Percentiles rank a stretch among this genome's conserved stretches.
Conservation (phyloP, 176 grass and related monocot species). For the Phoenix roebelenii region DNA sequence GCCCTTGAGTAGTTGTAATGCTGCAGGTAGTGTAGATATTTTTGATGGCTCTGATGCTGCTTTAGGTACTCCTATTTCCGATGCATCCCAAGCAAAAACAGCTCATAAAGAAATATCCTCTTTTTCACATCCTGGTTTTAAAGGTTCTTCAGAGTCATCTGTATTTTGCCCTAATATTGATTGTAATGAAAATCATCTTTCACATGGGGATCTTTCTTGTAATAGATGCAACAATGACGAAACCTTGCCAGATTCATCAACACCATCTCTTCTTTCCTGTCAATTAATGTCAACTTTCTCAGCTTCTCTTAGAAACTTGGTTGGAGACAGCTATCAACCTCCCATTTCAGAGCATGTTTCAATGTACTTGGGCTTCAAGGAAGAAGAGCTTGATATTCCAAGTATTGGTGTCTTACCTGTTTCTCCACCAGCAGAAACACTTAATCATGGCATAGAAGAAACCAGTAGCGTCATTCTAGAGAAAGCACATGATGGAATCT, state of each 20-base stretch:
- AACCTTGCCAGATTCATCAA: not conserved
- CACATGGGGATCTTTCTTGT: not conserved
- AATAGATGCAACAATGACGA: not conserved
- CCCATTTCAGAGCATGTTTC: not conserved
- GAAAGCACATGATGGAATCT: conserved; percentile 1
- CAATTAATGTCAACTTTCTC: conserved; percentile 1
- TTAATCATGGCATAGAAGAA: not conserved
- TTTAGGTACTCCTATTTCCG: conserved; percentile 1
- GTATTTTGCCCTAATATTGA: too few relatives aligned
- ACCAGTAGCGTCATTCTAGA: not conserved
- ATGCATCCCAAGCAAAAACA: not conserved
- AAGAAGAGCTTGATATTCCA: not conserved
- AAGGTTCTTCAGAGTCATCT: too few relatives aligned
- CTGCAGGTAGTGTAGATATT: not conserved
- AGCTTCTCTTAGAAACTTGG: not conserved
- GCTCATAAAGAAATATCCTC: too few relatives aligned
- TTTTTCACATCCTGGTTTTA: too few relatives aligned
- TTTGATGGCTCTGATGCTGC: not conserved
- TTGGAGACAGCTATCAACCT: not conserved
- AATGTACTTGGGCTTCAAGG: not conserved
- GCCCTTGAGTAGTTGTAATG: not conserved
- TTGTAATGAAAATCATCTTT: not conserved
- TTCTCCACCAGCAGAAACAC: not conserved
- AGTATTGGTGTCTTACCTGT: not conserved
- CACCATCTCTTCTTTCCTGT: not conserved